phyloP scores from a whole-genome alignment of 371 early-diverging fungal species.

The Syncephalastrum racemosum region DNA sequence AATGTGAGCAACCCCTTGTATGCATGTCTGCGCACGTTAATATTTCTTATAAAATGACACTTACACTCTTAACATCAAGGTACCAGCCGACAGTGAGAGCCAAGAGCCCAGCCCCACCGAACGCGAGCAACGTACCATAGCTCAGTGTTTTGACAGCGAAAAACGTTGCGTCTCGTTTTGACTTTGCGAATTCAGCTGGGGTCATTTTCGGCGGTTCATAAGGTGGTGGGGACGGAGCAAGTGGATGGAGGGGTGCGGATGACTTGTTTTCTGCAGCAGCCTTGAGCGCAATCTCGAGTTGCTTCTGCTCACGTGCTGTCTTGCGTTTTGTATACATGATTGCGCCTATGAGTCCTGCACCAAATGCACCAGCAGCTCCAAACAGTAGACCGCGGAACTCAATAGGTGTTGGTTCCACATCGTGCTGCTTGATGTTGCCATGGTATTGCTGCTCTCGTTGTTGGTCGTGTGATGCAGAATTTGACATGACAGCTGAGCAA shows the following conservation, averaged over 20 bases:
- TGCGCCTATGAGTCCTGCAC: conserved; percentile 42
- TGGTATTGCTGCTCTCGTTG: too few species aligned
- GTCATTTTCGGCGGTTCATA: conserved; percentile 42
- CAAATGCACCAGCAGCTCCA: conserved; percentile 44
- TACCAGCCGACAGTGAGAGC: conserved; percentile 35
- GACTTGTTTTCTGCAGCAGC: conserved; percentile 11
- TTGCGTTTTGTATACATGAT: conserved; percentile 50
- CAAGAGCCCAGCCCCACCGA: conserved; percentile 34
- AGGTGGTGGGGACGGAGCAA: conserved; percentile 1
- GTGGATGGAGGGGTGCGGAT: neutral
- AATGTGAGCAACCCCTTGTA: neutral
- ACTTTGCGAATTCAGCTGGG: conserved; percentile 39
- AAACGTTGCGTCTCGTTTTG: conserved; percentile 36
- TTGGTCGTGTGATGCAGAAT: too few species aligned
- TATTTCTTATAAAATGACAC: conserved; percentile 3
- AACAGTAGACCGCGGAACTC: conserved; percentile 21
- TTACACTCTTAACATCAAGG: conserved; percentile 49
- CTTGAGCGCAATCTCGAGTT: conserved; percentile 8
- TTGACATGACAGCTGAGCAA: too few species aligned
- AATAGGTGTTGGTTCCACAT: conserved; percentile 4
- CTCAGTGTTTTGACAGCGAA: conserved; percentile 47
- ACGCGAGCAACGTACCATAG: conserved; percentile 43
- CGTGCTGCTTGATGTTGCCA: too few species aligned
- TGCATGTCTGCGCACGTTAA: neutral
- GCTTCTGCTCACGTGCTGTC: conserved; percentile 28